phyloP scores from a whole-genome alignment of 441 rosid genomes.

The Gossypium lobatum region DNA sequence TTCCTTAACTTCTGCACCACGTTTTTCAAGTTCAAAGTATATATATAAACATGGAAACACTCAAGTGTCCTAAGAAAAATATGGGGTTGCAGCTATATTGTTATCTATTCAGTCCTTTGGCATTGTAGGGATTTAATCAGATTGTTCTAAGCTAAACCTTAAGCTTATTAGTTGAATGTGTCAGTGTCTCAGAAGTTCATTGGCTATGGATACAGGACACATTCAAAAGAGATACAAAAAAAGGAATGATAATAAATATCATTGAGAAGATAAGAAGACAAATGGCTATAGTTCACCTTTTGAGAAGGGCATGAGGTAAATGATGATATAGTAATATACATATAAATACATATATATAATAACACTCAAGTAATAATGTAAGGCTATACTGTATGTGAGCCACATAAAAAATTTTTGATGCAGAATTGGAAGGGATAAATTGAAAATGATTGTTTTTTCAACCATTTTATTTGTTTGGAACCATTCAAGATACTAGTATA shows the following conservation, averaged over 20 bases:
- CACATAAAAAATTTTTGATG: slow-evolving; percentile 12
- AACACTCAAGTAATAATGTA: not conserved
- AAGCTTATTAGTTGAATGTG: not conserved
- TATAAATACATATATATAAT: not conserved
- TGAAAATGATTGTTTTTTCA: slow-evolving; percentile 10
- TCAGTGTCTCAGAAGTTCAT: slow-evolving; percentile 2
- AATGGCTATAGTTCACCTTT: slow-evolving; percentile 2
- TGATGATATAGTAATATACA: not conserved
- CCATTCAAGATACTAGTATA: slow-evolving; percentile 20
- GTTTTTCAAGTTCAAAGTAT: slow-evolving; percentile 15
- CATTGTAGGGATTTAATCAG: not conserved
- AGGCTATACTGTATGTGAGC: not conserved
- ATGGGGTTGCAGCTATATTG: no score
- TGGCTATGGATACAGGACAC: not conserved
- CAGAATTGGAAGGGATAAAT: not conserved
- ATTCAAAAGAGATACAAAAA: not conserved
- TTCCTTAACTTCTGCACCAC: slow-evolving; percentile 14
- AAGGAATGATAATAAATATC: not conserved
- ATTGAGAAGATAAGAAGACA: not conserved
- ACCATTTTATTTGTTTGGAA: slow-evolving; percentile 31
- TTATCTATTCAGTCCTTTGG: not conserved
- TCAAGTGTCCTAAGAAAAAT: not conserved
- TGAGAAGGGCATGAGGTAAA: not conserved
- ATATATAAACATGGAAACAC: not conserved
- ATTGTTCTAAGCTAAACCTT: not conserved